phyloP scores from a whole-genome alignment of 805 yeast genomes.

The Wickerhamomyces rabaulensis region DNA sequence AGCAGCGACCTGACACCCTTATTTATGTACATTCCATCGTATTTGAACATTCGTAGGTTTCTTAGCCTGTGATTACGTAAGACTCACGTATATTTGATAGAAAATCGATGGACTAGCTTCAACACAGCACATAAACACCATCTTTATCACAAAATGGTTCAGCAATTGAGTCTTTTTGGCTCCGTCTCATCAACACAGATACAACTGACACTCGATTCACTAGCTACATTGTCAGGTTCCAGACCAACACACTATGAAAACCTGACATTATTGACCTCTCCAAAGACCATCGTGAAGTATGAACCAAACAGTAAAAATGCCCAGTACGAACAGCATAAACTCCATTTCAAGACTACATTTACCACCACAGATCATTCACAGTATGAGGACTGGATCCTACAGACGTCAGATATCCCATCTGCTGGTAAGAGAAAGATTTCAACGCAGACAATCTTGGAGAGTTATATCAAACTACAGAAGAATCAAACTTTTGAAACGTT shows the following conservation, averaged over 20 bases:
- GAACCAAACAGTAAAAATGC: conserved; percentile 24
- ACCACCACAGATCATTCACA: conserved; percentile 2
- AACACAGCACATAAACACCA: too few relatives aligned
- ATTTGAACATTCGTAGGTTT: too few relatives aligned
- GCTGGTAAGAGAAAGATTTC: conserved; percentile 64
- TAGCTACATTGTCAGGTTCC: conserved; percentile 20
- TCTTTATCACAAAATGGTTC: too few relatives aligned
- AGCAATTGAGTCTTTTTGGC: conserved; percentile 22
- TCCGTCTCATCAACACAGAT: conserved; percentile 11
- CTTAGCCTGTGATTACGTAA: not conserved
- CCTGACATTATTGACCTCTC: conserved; percentile 16
- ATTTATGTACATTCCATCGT: not conserved
- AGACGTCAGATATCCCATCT: conserved; percentile 66
- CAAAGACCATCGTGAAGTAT: conserved; percentile 21
- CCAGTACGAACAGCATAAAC: conserved; percentile 23
- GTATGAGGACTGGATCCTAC: conserved; percentile 51
- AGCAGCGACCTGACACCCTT: not conserved
- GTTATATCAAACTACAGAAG: conserved; percentile 28
- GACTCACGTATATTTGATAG: not conserved
- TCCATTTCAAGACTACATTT: conserved; percentile 16
- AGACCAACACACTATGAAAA: conserved; percentile 8
- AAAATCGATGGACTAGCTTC: not conserved
- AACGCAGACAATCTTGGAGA: conserved; percentile 63
- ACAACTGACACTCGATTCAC: conserved; percentile 15
- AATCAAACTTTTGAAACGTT: conserved; percentile 31